Percentiles rank a stretch among this genome's conserved stretches.
Evolutionary conservation across 208 protist species (phyloP).

Genomic region (Trypanosoma avium): DNA sequence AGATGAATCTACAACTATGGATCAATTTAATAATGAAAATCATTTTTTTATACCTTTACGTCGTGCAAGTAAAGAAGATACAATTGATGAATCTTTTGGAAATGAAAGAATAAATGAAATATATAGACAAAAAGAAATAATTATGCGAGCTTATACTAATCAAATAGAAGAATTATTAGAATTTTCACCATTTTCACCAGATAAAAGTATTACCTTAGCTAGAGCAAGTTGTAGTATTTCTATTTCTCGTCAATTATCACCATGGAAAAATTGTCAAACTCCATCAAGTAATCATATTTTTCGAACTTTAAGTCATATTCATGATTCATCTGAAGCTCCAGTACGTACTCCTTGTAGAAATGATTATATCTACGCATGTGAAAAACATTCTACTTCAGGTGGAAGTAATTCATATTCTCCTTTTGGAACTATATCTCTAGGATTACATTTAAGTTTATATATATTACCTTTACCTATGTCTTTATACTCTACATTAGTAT

Average conservation of each 20-base stretch:
- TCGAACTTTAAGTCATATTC: slow-evolving; percentile 6
- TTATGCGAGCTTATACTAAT: neutral
- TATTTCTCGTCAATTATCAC: neutral
- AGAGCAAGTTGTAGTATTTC: neutral
- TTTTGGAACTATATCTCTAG: neutral
- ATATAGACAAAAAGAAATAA: slow-evolving; percentile 11
- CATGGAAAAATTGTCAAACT: neutral
- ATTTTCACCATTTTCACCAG: neutral
- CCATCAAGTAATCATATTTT: neutral
- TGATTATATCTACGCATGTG: slow-evolving; percentile 19
- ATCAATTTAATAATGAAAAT: neutral
- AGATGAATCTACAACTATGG: no score
- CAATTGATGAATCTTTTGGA: slow-evolving; percentile 8
- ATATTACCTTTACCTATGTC: no score
- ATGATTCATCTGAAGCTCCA: neutral
- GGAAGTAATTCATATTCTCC: neutral
- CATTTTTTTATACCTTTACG: neutral
- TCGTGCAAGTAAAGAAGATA: slow-evolving; percentile 1
- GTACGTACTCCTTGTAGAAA: slow-evolving; percentile 11
- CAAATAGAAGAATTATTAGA: slow-evolving; percentile 1
- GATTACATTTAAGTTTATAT: no score
- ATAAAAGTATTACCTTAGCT: neutral
- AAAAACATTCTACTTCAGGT: neutral
- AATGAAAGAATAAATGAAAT: slow-evolving; percentile 5
- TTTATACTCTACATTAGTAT: no score